phyloP scores from a whole-genome alignment of 495 filamentous ascomycete species.

The Penicillium lividum region DNA sequence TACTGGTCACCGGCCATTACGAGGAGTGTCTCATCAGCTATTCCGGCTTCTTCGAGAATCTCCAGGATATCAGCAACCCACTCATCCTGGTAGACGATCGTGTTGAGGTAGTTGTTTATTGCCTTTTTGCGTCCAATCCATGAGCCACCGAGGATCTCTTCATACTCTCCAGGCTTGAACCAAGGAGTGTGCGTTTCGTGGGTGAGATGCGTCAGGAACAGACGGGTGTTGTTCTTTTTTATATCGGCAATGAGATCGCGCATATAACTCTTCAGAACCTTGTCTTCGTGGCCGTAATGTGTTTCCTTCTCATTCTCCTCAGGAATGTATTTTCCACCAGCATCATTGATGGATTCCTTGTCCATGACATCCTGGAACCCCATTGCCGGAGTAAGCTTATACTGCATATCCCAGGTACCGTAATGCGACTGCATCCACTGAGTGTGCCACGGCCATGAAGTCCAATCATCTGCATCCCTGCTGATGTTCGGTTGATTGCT shows the following conservation, averaged over 20 bases:
- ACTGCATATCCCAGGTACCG: slow-evolving; percentile 31
- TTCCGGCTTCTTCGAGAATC: slow-evolving; percentile 37
- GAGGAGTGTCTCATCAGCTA: slow-evolving; percentile 44
- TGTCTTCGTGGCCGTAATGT: slow-evolving; percentile 42
- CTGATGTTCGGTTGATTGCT: slow-evolving; percentile 35
- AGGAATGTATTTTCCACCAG: slow-evolving; percentile 23
- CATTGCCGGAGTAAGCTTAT: slow-evolving; percentile 28
- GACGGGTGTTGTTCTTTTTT: slow-evolving; percentile 34
- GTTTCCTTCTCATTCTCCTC: slow-evolving; percentile 31
- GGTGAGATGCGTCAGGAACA: slow-evolving; percentile 47
- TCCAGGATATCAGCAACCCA: slow-evolving; percentile 41
- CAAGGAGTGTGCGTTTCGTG: slow-evolving; percentile 45
- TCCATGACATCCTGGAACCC: slow-evolving; percentile 37
- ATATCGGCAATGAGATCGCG: slow-evolving; percentile 38
- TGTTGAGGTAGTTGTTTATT: slow-evolving; percentile 44
- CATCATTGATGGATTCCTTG: slow-evolving; percentile 26
- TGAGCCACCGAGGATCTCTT: slow-evolving; percentile 28
- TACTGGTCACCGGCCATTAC: slow-evolving; percentile 49
- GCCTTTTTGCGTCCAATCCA: slow-evolving; percentile 29
- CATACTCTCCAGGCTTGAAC: slow-evolving; percentile 41
- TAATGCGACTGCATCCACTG: slow-evolving; percentile 42
- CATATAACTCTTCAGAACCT: slow-evolving; percentile 36
- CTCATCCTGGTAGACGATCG: slow-evolving; percentile 38
- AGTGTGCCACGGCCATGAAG: slow-evolving; percentile 38
- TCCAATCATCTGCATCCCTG: slow-evolving; percentile 32